Evolutionary conservation across 768 basidiomycete genomes (phyloP), one percentile per base, ranked within the genome.

Genomic region (Chalciporus pseudorubinellus): DNA sequence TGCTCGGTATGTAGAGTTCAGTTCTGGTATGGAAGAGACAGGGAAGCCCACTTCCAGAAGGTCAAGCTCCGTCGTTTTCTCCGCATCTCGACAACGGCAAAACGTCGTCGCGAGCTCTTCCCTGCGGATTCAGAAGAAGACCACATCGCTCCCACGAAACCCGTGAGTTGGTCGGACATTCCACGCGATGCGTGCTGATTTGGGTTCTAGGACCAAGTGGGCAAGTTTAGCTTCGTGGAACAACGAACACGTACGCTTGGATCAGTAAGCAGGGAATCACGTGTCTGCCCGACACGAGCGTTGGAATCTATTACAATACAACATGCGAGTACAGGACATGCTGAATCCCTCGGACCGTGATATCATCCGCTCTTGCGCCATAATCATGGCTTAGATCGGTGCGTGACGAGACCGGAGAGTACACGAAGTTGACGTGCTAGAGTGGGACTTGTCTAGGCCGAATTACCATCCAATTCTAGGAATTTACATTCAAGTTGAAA

Each of bases 381-480:
- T 39, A 3, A 43, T 50, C 38, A 53, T 39, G 39, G 34, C 34
- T 51, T 18, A 22, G 19, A 24, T 12, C 40, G 28, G 26, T 42
- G 24, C n/a, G 41, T n/a, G 20, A 6, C n/a, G 7, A 16, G 29
- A 31, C 10, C 13, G 12, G 6, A 11, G 29, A 31, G 4, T 31
- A 11, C 10, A n/a, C 10, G 10, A 3, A 26, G 5, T 26, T 26
- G 26, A 26, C 9, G 6, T 26, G 24, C 24, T 24, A 24, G 7
- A 24, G 24, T 24, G 24, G 7, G 9, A 26, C 26, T 31, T 31
- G 1, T 31, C 6, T 16, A 26, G 24, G 28, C 16, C 20, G 22
- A 42, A 47, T 38, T 34, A 38, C 33, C 43, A 57, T 64, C 53
- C 63, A 63, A 48, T 62, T 62, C 62, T 43, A 49, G 57, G 57